These are phyloP conservation scores for Ambrosiella beaveri DNA, from an alignment of 2,329 filamentous ascomycete species.

Conservation along the genomic window DNA sequence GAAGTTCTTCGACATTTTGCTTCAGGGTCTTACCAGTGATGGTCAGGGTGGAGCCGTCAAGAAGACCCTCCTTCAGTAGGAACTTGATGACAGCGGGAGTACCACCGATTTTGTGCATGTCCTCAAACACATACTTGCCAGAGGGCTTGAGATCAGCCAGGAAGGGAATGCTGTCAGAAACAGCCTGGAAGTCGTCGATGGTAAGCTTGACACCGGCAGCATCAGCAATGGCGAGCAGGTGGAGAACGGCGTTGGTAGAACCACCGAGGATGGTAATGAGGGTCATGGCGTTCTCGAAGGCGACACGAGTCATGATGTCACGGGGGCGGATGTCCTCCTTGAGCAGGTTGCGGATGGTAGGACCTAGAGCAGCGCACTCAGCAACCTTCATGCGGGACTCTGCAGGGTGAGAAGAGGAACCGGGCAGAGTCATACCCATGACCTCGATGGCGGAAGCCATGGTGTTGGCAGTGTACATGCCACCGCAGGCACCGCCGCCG, in stretches of 20 bases:
- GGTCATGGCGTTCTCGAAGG: conserved; percentile 77
- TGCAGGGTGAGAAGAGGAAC: conserved; percentile 70
- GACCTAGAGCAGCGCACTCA: conserved; percentile 67
- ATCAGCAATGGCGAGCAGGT: conserved; percentile 80
- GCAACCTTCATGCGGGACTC: conserved; percentile 67
- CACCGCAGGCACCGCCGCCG: conserved; percentile 51
- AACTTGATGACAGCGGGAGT: conserved; percentile 75
- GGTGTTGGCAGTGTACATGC: conserved; percentile 89
- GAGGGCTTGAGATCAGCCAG: conserved; percentile 72
- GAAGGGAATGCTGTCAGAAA: conserved; percentile 69
- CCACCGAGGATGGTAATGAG: conserved; percentile 87
- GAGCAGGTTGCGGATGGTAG: conserved; percentile 64
- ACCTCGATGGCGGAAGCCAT: conserved; percentile 85
- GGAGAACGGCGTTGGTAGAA: conserved; percentile 74
- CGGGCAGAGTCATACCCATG: conserved; percentile 68
- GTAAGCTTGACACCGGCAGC: conserved; percentile 62
- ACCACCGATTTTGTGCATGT: conserved; percentile 71
- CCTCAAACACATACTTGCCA: conserved; percentile 74
- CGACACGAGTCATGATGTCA: conserved; percentile 60
- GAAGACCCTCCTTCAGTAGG: conserved; percentile 55
- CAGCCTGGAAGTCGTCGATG: conserved; percentile 66
- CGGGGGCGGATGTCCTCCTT: conserved; percentile 66
- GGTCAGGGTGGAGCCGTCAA: conserved; percentile 64
- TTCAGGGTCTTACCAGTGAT: conserved; percentile 72
- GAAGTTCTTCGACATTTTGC: conserved; percentile 63